Evolutionary conservation across 2,329 filamentous ascomycete species (phyloP).

Genomic region (Penicillium corylophilum): DNA sequence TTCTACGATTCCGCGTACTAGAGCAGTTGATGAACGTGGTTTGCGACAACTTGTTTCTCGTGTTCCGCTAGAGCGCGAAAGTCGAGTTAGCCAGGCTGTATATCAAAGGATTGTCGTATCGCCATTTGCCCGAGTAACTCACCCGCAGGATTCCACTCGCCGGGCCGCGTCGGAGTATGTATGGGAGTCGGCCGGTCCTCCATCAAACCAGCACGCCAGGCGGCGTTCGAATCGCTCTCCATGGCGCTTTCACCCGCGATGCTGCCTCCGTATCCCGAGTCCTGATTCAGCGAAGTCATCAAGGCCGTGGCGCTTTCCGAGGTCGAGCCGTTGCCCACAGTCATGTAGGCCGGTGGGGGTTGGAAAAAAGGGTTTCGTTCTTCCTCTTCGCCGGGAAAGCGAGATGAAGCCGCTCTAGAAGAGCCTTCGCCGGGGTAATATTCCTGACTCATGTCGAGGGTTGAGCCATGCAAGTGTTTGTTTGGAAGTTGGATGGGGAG

Average conservation of each 20-base stretch:
- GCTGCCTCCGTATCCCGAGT: constrained; percentile 91
- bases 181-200: constrained; percentile 58
- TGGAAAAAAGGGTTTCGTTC: constrained; percentile 29
- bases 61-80: constrained; percentile 50
- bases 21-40: constrained; percentile 87
- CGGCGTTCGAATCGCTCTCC: constrained; percentile 41
- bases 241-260: constrained; percentile 62
- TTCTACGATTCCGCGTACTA: constrained; percentile 52
- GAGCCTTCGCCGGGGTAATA: constrained; percentile 37
- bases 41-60: constrained; percentile 68
- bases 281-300: constrained; percentile 76
- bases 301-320: constrained; percentile 79
- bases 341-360: constrained; percentile 71
- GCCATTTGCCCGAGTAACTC: constrained; percentile 8
- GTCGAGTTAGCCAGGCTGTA: constrained; percentile 15
- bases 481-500: constrained; percentile 17
- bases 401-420: constrained; percentile 40
- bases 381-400: constrained; percentile 28
- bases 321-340: constrained; percentile 76
- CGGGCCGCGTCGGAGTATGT: constrained; percentile 53
- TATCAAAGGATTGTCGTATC: background rate
- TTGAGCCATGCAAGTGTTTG: constrained; percentile 19
- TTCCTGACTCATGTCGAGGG: constrained; percentile 43
- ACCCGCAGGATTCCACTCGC: constrained; percentile 49
- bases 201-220: constrained; percentile 57